Conservation (phyloP, 768 basidiomycete genomes). For the Leucosporidium yakuticum region DNA sequence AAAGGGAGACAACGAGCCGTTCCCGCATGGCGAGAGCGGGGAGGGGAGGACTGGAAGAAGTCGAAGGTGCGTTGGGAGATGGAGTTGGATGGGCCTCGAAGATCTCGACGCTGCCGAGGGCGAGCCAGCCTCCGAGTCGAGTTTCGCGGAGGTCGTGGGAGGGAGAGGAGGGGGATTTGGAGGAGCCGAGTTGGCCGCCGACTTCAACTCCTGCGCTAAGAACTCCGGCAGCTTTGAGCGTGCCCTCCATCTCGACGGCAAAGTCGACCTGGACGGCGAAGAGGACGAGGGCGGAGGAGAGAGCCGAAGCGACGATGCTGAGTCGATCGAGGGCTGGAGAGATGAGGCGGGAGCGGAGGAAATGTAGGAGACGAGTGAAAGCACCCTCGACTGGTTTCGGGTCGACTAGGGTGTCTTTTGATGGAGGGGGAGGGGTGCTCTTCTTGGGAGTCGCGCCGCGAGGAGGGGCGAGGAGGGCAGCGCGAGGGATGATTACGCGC, state of each 20-base stretch:
- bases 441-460: not conserved
- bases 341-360: not conserved
- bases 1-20: not conserved
- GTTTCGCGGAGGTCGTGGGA: not conserved
- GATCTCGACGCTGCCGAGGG: not conserved
- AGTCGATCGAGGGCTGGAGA: not conserved
- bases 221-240: not conserved
- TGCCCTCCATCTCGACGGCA: not conserved
- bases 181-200: not conserved
- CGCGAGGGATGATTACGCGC: not conserved
- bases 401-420: not conserved
- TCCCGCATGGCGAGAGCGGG: conserved; percentile 7
- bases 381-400: too few relatives aligned
- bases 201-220: not conserved
- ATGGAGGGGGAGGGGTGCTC: not conserved
- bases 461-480: not conserved
- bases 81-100: not conserved
- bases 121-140: conserved; percentile 2
- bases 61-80: not conserved
- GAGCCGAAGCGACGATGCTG: not conserved
- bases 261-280: conserved; percentile 5
- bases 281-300: conserved; percentile 4
- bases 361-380: not conserved
- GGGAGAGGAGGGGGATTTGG: not conserved
- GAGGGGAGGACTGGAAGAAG: not conserved